Base-by-base conservation (phyloP, 495 filamentous ascomycete genomes). In the Penicillium macrosclerotiorum region DNA sequence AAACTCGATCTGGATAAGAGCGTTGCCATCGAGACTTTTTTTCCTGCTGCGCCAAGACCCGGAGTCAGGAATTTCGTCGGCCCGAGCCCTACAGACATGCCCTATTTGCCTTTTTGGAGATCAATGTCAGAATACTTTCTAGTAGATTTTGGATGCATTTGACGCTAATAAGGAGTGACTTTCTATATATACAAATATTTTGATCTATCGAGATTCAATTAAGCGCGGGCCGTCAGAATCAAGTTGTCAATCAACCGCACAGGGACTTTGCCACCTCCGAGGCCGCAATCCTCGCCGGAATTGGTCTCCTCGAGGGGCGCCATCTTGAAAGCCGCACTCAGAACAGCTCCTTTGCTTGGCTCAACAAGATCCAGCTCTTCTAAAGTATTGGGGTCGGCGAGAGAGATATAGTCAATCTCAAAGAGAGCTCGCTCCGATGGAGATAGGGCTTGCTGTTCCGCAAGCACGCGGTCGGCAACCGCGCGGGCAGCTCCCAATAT, bases 231-330 rank as follows among this genome's bases (percentile, higher is more conserved):
- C 52, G 77, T 69, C 24, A 93, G 65, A 42, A 94, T 85, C 55
- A 97, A 82, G 55, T 98, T 98, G 61, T 98, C 93, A 62, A 98
- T 96, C 61, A 98, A 67, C 42, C 93, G 77, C 14, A 98, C 93
- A 5, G 88, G 74, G 0, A 83, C 82, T 17, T 72, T 73, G 19
- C 83, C 86, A 53, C 81, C 80, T 5, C 88, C 88, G 29, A 89
- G 62, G 7, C 82, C 82, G 20, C 69, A 64, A 43, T 88, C 81
- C 67, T 97, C 90, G 1, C 74, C 84, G 16, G 78, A 65, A 26
- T 70, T 73, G 1, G 83, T 72, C 34, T 77, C 75, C 59, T 93
- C 85, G 5, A 96, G 67, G 0, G 89, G 87, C 23, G 88, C 64
- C 87, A 98, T 94, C 69, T 86, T 92, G 25, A 98, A 67, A 2